Conservation (phyloP, 2,329 filamentous ascomycete species). For the Monilinia fructicola region DNA sequence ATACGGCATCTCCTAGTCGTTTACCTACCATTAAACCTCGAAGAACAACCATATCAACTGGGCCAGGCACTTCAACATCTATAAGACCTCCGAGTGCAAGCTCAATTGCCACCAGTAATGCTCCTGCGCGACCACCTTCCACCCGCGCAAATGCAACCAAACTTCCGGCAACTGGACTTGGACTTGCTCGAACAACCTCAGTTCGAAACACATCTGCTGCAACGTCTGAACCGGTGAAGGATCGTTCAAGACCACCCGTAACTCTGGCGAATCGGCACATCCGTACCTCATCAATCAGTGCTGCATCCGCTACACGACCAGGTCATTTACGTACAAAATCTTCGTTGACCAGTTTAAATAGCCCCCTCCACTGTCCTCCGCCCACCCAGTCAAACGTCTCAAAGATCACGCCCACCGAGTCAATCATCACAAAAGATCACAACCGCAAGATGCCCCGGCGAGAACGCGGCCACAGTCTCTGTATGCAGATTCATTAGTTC, state of each 20-base stretch:
- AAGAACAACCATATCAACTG: conserved; percentile 29
- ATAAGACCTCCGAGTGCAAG: conserved; percentile 32
- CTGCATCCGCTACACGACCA: conserved; percentile 24
- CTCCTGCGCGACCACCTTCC: conserved; percentile 35
- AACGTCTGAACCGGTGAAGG: conserved; percentile 23
- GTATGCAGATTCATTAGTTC: conserved; percentile 28
- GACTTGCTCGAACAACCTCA: conserved; percentile 34
- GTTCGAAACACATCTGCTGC: conserved; percentile 25
- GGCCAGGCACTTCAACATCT: conserved; percentile 8
- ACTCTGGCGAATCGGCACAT: conserved; percentile 33
- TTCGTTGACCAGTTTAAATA: conserved; percentile 31
- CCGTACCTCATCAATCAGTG: conserved; percentile 31
- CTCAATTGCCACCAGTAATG: conserved; percentile 30
- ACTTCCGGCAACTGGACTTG: conserved; percentile 28
- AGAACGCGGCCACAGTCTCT: conserved; percentile 24
- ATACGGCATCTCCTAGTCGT: conserved; percentile 36
- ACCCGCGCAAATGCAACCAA: conserved; percentile 30
- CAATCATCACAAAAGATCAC: conserved; percentile 15
- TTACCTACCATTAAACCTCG: conserved; percentile 37
- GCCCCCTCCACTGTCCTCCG: conserved; percentile 31
- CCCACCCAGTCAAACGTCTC: conserved; percentile 25
- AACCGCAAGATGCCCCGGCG: conserved; percentile 12
- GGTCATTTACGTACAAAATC: conserved; percentile 37
- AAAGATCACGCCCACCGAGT: conserved; percentile 24
- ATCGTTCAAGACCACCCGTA: conserved; percentile 24